Evolutionary conservation across 2,329 filamentous ascomycete genomes (phyloP), one percentile per base, ranked within the genome.

Genomic region (Xylaria sp.): DNA sequence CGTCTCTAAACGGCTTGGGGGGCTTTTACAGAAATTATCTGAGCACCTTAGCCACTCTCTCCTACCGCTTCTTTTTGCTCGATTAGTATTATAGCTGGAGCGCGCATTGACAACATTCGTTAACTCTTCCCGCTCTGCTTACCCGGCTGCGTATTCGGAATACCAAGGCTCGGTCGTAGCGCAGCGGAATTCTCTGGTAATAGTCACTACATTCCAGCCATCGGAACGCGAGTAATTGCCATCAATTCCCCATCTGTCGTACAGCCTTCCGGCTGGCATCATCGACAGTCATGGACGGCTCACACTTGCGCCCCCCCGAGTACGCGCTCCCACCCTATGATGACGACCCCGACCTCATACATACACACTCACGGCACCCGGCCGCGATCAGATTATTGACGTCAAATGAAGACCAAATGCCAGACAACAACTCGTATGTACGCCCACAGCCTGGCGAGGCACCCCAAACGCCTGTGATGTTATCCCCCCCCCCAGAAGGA

Each of bases 321-420:
- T 87, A 87, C 68, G 76, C 76, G 63, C 76, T 84, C 56, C 81
- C 81, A 18, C 73, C 73, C 56, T 86, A 87, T 69, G 79, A 83
- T 67, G 81, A 83, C 56, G 81, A 84, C 30, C 73, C 78, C 66
- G 75, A 80, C 47, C 63, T 68, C 65, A 79, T 76, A 34, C 77
- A 78, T 16, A 75, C 75, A 46, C 76, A 76, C 60, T 74, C 78
- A 58, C 67, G 72, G 44, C 69, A 80, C 68, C 73, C 78, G 50
- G 79, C 83, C 39, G 81, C 79, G 62, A 79, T 87, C 57, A 79
- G 85, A 67, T 75, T 88, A 67, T 75, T 88, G 74, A 87, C 84
- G 55, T 86, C 83, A 5, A 78, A 84, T 71, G 84, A 87, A 68
- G 83, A 85, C 52, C 74, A 79, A 37, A 62, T 74, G 49, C 67